Base-by-base conservation (phyloP, 1,284 basidiomycete genomes). In the Moniliella sp. region DNA sequence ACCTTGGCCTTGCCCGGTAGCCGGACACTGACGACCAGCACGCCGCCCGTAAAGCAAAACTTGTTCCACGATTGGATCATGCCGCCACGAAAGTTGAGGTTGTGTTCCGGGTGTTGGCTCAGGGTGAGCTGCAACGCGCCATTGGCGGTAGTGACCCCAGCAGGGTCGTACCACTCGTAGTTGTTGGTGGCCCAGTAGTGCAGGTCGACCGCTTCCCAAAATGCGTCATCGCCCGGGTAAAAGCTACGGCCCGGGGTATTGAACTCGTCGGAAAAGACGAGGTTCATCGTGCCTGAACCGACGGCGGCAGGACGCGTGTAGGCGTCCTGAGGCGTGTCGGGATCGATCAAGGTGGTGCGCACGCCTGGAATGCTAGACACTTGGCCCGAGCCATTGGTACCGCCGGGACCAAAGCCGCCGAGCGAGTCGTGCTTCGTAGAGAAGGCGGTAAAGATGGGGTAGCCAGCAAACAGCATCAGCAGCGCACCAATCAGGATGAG, bases 101-200 rank as follows among this genome's bases (percentile, higher is more conserved):
- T 46, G 39, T 55, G 48, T 9, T 37, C 40, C 17, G 40, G 26
- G 15, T 45, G 39, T 39, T 57, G 36, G 15, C 40, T 43, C 5
- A 55, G 39, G 0, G 76, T 80, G 47, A 94, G 76, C 49, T 76
- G 70, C 25, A 97, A 69, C 18, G 72, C 66, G 7, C 88, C 88
- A 42, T 71, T 66, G 31, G 63, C 64, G 1, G 88, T 97, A 0
- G 72, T 79, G 38, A 84, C 65, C 2, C 76, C 75, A 10, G 67
- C 69, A 0, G 86, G 84, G 47, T 80, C 75, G 62, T 83, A 77
- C 52, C 46, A 49, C 27, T 48, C 49, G 28, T 33, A 14, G 40
- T 35, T 28, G 2, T n/a, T 9, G 18, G 37, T n/a, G 18, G 10
- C 7, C 75, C 78, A 75, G 52, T 83, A 83, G 60, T 77, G 73